These are phyloP conservation scores for Debaryomyces nepalensis DNA, from an alignment of 1,139 yeast genomes.

Conservation along the genomic window DNA sequence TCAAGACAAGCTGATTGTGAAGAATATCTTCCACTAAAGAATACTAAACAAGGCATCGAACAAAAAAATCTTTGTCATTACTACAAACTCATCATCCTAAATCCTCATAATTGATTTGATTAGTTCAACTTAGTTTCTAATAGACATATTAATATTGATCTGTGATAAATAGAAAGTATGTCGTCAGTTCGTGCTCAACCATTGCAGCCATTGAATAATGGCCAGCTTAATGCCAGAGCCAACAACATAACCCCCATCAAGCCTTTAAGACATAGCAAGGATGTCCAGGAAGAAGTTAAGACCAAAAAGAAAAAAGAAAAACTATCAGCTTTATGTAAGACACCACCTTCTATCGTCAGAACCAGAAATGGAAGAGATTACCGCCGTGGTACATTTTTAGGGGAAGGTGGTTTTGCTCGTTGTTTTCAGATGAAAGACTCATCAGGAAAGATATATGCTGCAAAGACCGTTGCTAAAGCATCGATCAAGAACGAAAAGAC, in stretches of 20 bases:
- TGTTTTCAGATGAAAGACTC: conserved; percentile 96
- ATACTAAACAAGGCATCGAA: conserved; percentile 3
- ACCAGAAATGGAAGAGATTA: conserved; percentile 87
- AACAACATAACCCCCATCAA: conserved; percentile 50
- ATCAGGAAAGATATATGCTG: conserved; percentile 86
- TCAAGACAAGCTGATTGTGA: not conserved
- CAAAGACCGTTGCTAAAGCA: conserved; percentile 96
- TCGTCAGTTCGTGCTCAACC: conserved; percentile 47
- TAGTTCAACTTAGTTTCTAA: not conserved
- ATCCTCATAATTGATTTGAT: not conserved
- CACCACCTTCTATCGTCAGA: conserved; percentile 91
- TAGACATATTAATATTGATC: conserved; percentile 1
- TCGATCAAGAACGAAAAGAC: conserved; percentile 92
- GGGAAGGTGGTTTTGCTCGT: conserved; percentile 99
- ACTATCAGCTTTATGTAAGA: conserved; percentile 84
- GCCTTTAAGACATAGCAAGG: conserved; percentile 36
- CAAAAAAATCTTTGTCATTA: conserved; percentile 4
- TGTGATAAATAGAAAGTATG: conserved; percentile 23
- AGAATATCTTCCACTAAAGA: conserved; percentile 3
- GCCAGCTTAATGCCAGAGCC: conserved; percentile 46
- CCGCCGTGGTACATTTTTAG: conserved; percentile 87
- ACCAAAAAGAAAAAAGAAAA: conserved; percentile 79
- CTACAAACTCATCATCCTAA: conserved; percentile 3
- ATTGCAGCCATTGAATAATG: conserved; percentile 52
- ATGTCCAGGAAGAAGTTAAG: conserved; percentile 26